These are phyloP conservation scores for Geranomyces michiganensis DNA, from an alignment of 192 early-diverging fungal genomes.

Conservation along the genomic window DNA sequence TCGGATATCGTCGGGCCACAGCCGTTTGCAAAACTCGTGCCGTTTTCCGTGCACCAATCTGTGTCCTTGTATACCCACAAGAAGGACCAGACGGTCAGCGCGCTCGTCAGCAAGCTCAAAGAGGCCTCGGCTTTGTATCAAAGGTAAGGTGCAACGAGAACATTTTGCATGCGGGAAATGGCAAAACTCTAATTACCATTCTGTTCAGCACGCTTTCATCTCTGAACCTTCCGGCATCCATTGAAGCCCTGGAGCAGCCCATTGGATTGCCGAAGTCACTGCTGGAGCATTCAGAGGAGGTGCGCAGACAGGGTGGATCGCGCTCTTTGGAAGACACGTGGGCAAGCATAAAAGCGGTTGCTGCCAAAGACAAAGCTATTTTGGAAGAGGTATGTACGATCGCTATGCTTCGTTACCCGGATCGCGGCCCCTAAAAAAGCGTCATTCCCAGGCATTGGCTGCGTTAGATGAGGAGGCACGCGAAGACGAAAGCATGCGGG, in stretches of 20 bases:
- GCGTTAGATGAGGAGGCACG: conserved; percentile 70
- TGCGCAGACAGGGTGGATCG: conserved; percentile 73
- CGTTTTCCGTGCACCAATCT: conserved; percentile 90
- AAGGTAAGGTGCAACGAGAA: conserved; percentile 40
- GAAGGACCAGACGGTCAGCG: conserved; percentile 75
- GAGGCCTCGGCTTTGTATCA: conserved; percentile 72
- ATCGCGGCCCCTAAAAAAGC: too few species aligned
- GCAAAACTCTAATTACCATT: neutral
- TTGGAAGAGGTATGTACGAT: conserved; percentile 61
- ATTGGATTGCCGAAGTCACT: conserved; percentile 74
- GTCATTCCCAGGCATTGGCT: conserved; percentile 53
- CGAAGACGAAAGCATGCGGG: conserved; percentile 68
- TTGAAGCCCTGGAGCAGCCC: conserved; percentile 76
- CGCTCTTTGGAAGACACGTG: conserved; percentile 63
- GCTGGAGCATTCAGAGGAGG: conserved; percentile 72
- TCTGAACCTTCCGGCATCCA: conserved; percentile 69
- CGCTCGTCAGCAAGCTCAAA: conserved; percentile 64
- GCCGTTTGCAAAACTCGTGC: conserved; percentile 83
- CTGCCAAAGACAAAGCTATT: conserved; percentile 53
- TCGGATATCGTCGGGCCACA: conserved; percentile 63
- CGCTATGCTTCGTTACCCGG: too few species aligned
- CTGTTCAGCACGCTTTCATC: conserved; percentile 61
- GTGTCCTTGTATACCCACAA: conserved; percentile 83
- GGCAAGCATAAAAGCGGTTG: conserved; percentile 62
- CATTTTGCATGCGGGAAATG: neutral